Base-by-base conservation (phyloP, 2,329 filamentous ascomycete genomes). In the Hymenoscyphus linearis region DNA sequence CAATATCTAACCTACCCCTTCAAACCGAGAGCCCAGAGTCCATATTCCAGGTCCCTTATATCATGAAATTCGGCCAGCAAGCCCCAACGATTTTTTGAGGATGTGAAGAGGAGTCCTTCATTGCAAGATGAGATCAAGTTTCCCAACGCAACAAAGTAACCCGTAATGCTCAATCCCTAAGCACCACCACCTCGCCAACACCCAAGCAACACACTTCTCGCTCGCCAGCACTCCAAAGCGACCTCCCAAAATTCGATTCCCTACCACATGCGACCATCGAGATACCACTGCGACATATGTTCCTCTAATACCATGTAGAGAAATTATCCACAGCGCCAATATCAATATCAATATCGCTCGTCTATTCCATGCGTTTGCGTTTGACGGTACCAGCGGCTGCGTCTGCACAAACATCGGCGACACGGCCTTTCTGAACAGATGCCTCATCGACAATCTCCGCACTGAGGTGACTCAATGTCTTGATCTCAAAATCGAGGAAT, bases 401-500 rank as follows among this genome's bases (percentile, higher is more conserved):
- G 22, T 68, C 68, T 4, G 59, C 63, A 44, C 70, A 71, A 10
- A 69, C 64, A 25, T 71, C 71, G 4, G 60, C 62, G 34, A 73
- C 27, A 36, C 62, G 61, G n/a, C 71, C 71, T 52, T 67, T 71
- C 54, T 64, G 57, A 0, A 72, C 69, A 44, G 68, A 61, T 18
- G 64, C 60, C 58, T 73, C 70, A 37, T 74, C 70, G 52, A 73
- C 69, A 60, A 74, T 71, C 59, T 76, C 73, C 4, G 65, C 61
- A 54, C 71, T 70, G 16, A 73, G 64, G 60, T 70, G 69, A 14
- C 59, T 59, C 4, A 73, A 52, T 36, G 68, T 64, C 26, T 67
- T 66, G 57, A 76, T 69, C 66, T 73, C 74, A 25, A 73, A 72
- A 27, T 76, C 71, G 1, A 77, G 62, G 61, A 75, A 74, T 6